A percentile compares a stretch with the other conserved stretches of the same genome.
phyloP scores from a whole-genome alignment of 1,284 basidiomycete species.

The Boletellus deceptivus region DNA sequence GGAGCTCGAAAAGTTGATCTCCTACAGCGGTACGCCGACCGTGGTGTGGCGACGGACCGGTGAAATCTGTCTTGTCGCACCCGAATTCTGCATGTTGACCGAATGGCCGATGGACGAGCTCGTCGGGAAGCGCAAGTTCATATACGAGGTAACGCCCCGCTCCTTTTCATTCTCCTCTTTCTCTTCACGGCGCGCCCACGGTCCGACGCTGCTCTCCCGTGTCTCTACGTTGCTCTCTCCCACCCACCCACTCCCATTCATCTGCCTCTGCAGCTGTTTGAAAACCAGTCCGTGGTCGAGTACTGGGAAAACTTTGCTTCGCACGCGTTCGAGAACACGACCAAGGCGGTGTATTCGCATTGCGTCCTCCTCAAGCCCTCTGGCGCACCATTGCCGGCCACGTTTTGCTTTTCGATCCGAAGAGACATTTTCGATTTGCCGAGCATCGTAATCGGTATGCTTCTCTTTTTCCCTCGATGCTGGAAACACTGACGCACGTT shows the following conservation, averaged over 20 bases:
- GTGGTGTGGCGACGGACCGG: constrained; percentile 99
- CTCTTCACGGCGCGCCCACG: constrained; percentile 16
- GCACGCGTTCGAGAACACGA: constrained; percentile 94
- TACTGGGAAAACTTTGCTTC: constrained; percentile 96
- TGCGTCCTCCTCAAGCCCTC: constrained; percentile 82
- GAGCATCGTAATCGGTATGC: constrained; percentile 78
- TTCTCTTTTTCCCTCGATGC: constrained; percentile 1
- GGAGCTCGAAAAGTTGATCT: constrained; percentile 97
- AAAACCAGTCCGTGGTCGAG: constrained; percentile 87
- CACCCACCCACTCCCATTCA: no score
- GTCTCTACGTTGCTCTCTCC: no score
- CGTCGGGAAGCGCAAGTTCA: constrained; percentile 76
- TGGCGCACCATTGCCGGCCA: constrained; percentile 80
- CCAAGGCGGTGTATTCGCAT: constrained; percentile 91
- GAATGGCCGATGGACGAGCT: constrained; percentile 87
- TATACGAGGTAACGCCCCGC: constrained; percentile 72
- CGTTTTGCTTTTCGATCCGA: constrained; percentile 92
- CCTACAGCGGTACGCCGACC: constrained; percentile 97
- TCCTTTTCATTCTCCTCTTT: constrained; percentile 15
- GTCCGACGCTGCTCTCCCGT: constrained; percentile 6
- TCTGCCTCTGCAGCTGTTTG: constrained; percentile 60
- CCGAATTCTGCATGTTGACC: constrained; percentile 94
- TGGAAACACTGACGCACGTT: neutral
- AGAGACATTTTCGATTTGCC: constrained; percentile 87
- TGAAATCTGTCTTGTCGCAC: constrained; percentile 94